These are phyloP conservation scores for Clonostachys rhizophaga DNA, from an alignment of 2,329 filamentous ascomycete species.

Conservation along the genomic window DNA sequence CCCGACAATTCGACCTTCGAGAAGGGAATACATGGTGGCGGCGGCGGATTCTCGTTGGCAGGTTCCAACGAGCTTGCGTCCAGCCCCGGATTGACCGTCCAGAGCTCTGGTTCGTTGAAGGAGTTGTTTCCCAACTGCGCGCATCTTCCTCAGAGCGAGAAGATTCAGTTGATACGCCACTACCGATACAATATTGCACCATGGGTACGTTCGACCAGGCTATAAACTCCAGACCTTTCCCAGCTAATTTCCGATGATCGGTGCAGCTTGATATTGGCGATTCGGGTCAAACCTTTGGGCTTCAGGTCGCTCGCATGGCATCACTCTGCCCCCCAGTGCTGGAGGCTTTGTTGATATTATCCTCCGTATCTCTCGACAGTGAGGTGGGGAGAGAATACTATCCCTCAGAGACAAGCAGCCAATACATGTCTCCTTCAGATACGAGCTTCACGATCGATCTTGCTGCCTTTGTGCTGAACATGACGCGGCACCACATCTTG, in stretches of 20 bases:
- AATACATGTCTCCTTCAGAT: no score
- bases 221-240: neutral
- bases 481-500: no score
- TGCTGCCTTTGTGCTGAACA: no score
- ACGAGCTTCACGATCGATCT: no score
- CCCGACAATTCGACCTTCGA: neutral
- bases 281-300: constrained; percentile 30
- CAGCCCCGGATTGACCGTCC: neutral
- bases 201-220: constrained; percentile 25
- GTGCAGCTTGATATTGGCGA: constrained; percentile 36
- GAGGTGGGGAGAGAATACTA: no score
- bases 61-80: neutral
- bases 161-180: constrained; percentile 27
- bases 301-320: constrained; percentile 22
- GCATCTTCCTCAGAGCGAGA: constrained; percentile 14
- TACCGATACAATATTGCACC: constrained; percentile 38
- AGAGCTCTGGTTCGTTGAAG: no score
- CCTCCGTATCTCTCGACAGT: constrained; percentile 8
- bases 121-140: constrained; percentile 13
- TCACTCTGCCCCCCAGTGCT: constrained; percentile 14
- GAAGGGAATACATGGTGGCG: no score
- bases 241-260: neutral
- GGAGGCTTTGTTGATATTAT: constrained; percentile 16
- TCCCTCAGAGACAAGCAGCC: no score
- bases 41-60: constrained; percentile 4